A percentile compares a stretch with the other conserved stretches of the same genome.
phyloP scores from a whole-genome alignment of 176 grass and related monocot genomes.

The Thinopyrum elongatum region DNA sequence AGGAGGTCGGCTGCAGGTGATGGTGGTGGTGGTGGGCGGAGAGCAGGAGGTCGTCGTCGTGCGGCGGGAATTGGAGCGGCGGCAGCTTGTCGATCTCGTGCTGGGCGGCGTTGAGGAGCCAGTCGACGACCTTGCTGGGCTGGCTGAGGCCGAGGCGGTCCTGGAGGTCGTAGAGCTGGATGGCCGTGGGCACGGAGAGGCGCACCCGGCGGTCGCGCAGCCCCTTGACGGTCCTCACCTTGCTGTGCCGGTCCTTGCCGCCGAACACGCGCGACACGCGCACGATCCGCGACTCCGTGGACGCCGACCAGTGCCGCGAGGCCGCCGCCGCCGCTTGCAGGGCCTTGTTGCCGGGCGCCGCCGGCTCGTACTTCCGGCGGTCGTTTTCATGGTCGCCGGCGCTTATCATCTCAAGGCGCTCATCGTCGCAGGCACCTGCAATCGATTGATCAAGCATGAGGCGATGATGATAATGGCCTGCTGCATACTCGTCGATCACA shows the following conservation, averaged over 20 bases:
- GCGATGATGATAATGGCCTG: neutral
- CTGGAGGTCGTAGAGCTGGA: slow-evolving; percentile 98
- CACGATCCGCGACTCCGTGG: slow-evolving; percentile 84
- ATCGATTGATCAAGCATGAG: neutral
- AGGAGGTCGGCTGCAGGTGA: slow-evolving; percentile 23
- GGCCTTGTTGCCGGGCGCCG: neutral
- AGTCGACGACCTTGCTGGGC: slow-evolving; percentile 98
- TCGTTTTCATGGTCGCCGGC: slow-evolving; percentile 20
- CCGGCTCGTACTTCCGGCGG: slow-evolving; percentile 20
- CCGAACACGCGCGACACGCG: slow-evolving; percentile 87
- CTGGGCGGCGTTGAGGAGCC: slow-evolving; percentile 81
- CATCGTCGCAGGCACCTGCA: slow-evolving; percentile 41
- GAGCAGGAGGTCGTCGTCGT: slow-evolving; percentile 47
- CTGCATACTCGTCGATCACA: neutral
- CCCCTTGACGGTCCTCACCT: slow-evolving; percentile 85
- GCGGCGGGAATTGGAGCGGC: slow-evolving; percentile 67
- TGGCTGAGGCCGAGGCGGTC: slow-evolving; percentile 86
- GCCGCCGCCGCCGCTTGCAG: slow-evolving; percentile 10
- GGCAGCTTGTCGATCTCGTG: slow-evolving; percentile 97
- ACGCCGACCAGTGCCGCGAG: slow-evolving; percentile 58
- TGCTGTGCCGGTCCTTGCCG: slow-evolving; percentile 96
- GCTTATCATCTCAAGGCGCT: slow-evolving; percentile 42
- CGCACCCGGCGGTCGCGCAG: slow-evolving; percentile 82
- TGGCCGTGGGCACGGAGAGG: slow-evolving; percentile 86
- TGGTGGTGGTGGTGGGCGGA: neutral